These are phyloP conservation scores for Diophrys appendiculata DNA, from an alignment of 73 alveolate species.

Conservation along the genomic window DNA sequence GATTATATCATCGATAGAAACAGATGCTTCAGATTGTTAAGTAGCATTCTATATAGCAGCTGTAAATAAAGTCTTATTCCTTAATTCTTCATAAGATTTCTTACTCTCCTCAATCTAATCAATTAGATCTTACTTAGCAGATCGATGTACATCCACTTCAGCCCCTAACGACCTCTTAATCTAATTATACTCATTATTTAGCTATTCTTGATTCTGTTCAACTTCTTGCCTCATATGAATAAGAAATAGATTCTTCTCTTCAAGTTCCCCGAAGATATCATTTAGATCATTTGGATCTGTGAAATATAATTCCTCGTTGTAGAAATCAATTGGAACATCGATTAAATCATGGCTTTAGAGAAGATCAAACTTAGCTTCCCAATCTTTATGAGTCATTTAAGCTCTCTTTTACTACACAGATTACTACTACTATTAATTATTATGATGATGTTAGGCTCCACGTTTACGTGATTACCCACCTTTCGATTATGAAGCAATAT, in stretches of 20 bases:
- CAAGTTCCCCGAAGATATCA: slow-evolving; percentile 66
- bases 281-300: slow-evolving; percentile 74
- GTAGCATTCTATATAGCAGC: neutral
- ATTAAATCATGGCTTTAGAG: slow-evolving; percentile 31
- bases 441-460: too few species aligned
- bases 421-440: slow-evolving; percentile 4
- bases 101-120: neutral
- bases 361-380: slow-evolving; percentile 46
- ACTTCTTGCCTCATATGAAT: slow-evolving; percentile 70
- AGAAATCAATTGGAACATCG: slow-evolving; percentile 39
- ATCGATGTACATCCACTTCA: neutral
- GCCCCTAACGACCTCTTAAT: slow-evolving; percentile 10
- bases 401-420: slow-evolving; percentile 22
- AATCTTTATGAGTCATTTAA: slow-evolving; percentile 43
- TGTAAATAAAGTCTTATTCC: neutral
- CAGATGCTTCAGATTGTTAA: slow-evolving; percentile 37
- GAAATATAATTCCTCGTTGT: slow-evolving; percentile 60
- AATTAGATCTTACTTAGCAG: neutral
- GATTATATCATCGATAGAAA: slow-evolving; percentile 56
- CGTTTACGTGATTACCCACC: too few species aligned
- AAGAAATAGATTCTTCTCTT: slow-evolving; percentile 70
- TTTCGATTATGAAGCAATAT: too few species aligned
- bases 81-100: neutral
- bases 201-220: slow-evolving; percentile 65
- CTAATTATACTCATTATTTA: slow-evolving; percentile 38